Conservation (phyloP, 768 basidiomycete species). For the Lactifluus volemus region DNA sequence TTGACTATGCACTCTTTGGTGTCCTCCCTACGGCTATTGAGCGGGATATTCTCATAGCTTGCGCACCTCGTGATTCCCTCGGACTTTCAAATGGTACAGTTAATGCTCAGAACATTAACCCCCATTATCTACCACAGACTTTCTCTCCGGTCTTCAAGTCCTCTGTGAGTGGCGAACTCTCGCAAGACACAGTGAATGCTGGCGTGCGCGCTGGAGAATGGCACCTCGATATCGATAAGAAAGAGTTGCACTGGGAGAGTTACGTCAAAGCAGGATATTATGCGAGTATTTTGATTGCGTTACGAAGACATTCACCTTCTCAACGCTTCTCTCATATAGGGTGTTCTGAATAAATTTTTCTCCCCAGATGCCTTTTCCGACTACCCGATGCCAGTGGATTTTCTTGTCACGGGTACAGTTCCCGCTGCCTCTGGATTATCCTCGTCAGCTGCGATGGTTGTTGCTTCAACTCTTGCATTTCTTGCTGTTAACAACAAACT, state of each 20-base stretch:
- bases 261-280: conserved; percentile 85
- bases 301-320: not conserved
- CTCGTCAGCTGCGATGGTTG: conserved; percentile 86
- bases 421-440: conserved; percentile 84
- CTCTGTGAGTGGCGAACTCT: conserved; percentile 26
- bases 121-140: conserved; percentile 47
- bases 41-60: conserved; percentile 75
- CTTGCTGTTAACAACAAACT: conserved; percentile 67
- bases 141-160: conserved; percentile 45
- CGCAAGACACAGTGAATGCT: conserved; percentile 30
- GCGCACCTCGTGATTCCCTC: conserved; percentile 34
- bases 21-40: conserved; percentile 82
- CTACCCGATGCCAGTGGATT: conserved; percentile 51
- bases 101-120: conserved; percentile 50
- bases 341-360: conserved; percentile 60
- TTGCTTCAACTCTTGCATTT: conserved; percentile 76
- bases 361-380: conserved; percentile 18
- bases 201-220: conserved; percentile 42
- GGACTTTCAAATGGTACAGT: conserved; percentile 43
- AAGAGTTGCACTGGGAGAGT: conserved; percentile 72
- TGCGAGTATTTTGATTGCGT: conserved; percentile 34
- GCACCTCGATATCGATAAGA: conserved; percentile 68
- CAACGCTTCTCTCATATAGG: conserved; percentile 30
- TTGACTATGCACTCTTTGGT: conserved; percentile 78
- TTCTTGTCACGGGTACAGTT: conserved; percentile 74